Percentiles rank a stretch among this genome's conserved stretches.
Evolutionary conservation across 768 basidiomycete species (phyloP).

Genomic region (Russula emetica): DNA sequence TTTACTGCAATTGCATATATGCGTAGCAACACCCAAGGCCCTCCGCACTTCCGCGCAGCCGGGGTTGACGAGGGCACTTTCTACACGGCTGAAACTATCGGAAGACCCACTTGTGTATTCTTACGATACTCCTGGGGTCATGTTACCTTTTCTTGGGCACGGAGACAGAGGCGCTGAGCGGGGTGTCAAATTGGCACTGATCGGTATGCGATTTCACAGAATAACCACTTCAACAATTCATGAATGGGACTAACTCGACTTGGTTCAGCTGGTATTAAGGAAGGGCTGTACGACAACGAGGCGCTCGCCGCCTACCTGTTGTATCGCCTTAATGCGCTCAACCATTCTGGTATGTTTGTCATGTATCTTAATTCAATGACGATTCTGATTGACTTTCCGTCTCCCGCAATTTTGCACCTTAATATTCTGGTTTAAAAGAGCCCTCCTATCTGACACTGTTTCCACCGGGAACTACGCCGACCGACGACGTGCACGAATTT

Average conservation of each 20-base stretch:
- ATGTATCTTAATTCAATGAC: neutral
- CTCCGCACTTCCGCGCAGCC: conserved; percentile 85
- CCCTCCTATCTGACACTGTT: conserved; percentile 67
- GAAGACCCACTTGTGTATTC: conserved; percentile 83
- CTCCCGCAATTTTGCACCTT: neutral
- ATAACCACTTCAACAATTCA: neutral
- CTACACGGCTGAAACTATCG: conserved; percentile 83
- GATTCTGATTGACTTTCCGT: neutral
- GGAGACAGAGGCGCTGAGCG: conserved; percentile 85
- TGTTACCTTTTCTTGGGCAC: conserved; percentile 89
- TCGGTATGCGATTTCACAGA: conserved; percentile 54
- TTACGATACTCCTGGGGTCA: conserved; percentile 94
- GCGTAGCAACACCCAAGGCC: conserved; percentile 75
- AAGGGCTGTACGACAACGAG: conserved; percentile 83
- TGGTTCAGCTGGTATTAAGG: conserved; percentile 82
- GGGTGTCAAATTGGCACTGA: conserved; percentile 88
- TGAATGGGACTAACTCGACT: conserved; percentile 2
- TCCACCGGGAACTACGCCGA: conserved; percentile 51
- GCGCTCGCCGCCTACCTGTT: conserved; percentile 81
- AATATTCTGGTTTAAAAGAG: conserved; percentile 39
- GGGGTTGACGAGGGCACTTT: conserved; percentile 84
- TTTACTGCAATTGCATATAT: conserved; percentile 1
- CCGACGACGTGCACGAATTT: conserved; percentile 59
- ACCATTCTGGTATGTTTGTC: conserved; percentile 57
- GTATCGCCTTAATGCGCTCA: conserved; percentile 75